Base-by-base conservation (phyloP, 306 rosid genomes). In the Sechiopsis laciniata region DNA sequence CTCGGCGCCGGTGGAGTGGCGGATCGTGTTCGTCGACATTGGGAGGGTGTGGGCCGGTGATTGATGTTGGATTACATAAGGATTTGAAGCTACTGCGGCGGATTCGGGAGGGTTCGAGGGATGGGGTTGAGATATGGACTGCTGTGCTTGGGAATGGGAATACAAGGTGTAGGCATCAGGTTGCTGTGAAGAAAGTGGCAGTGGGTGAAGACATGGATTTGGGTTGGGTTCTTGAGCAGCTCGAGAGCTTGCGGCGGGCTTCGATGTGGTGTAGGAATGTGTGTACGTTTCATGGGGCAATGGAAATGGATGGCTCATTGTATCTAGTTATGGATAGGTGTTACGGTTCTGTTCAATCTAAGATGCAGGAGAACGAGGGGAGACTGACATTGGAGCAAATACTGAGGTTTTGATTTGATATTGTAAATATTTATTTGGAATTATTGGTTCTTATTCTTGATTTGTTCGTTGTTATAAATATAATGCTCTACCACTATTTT, bases 231-330 rank as follows among this genome's bases (percentile, higher is more conserved):
- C 82, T 81, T 65, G 95, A 87, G 74, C 88, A 89, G 75, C 83
- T 94, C 10, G 97, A 91, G 75, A 85, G 81, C 80, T 80, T 94
- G 90, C 88, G 95, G 53, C 84, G 92, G 52, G 91, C 97, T 8
- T 91, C 99, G 10, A 86, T 94, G 99, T 94, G 99, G 99, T 94
- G 99, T 65, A 76, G 99, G 79, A 94, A 94, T 81, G 92, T 94
- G 48, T 94, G 99, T 65, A 88, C 95, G 8, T 94, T 94, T 80
- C 99, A 94, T 84, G 99, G 97, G 65, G 86, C 91, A 15, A 78
- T 81, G 84, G 89, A 79, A 77, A 42, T 82, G 84, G 96, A 91
- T 6, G 95, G 91, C 29, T 82, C 95, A 55, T 81, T 94, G 81
- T 88, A 94, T 67, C 95, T 94, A 68, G 96, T 94, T 57, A 86